Percentiles rank a stretch among this genome's conserved stretches.
phyloP scores from a whole-genome alignment of 495 filamentous ascomycete species.

The Neurospora africana region DNA sequence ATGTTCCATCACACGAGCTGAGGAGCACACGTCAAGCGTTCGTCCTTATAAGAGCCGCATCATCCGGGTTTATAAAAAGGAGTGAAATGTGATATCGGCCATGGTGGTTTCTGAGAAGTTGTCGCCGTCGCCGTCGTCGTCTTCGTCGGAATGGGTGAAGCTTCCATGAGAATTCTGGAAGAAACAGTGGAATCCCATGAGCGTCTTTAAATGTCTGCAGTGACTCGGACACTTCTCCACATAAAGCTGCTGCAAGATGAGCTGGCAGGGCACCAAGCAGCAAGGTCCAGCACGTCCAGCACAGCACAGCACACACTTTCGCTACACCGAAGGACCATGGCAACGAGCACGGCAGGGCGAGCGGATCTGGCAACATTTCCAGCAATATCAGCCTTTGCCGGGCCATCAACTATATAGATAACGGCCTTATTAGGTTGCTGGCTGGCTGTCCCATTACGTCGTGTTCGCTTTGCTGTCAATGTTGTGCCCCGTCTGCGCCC shows the following conservation, averaged over 20 bases:
- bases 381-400: neutral
- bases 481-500: neutral
- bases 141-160: neutral
- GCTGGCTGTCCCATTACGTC: neutral
- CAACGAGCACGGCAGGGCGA: neutral
- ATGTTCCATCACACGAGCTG: conserved; percentile 15
- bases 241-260: conserved; percentile 27
- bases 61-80: neutral
- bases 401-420: neutral
- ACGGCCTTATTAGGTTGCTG: neutral
- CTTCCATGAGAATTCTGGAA: neutral
- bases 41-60: conserved; percentile 20
- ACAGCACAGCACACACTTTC: neutral
- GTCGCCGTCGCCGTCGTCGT: neutral
- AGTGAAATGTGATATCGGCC: neutral
- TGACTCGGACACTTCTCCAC: conserved; percentile 18
- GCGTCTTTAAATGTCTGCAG: conserved; percentile 18
- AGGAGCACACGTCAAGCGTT: conserved; percentile 9
- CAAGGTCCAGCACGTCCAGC: neutral
- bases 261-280: conserved; percentile 22
- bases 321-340: neutral
- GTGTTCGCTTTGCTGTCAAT: neutral
- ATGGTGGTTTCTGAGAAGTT: neutral
- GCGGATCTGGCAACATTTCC: neutral
- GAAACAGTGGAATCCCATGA: neutral